phyloP scores from a whole-genome alignment of 257 asterid species.

The Anisodus acutangulus region DNA sequence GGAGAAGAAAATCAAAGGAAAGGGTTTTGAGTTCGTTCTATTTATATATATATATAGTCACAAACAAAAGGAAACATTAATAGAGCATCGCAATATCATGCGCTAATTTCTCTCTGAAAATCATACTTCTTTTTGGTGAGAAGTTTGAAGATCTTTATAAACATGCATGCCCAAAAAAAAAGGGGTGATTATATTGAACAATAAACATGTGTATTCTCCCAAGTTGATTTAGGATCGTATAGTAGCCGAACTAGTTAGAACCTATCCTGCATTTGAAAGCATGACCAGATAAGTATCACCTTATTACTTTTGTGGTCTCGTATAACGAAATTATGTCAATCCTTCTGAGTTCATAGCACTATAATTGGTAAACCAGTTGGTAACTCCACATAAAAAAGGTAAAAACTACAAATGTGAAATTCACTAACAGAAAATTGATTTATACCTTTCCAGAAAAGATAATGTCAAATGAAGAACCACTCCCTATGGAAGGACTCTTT shows the following conservation, averaged over 20 bases:
- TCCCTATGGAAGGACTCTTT: slow-evolving; percentile 76
- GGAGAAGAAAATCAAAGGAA: no score
- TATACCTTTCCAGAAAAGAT: slow-evolving; percentile 67
- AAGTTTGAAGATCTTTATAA: not conserved
- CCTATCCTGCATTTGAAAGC: not conserved
- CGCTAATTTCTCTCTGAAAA: not conserved
- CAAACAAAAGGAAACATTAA: not conserved
- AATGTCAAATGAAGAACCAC: slow-evolving; percentile 73
- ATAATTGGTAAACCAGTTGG: not conserved
- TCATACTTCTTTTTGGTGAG: not conserved
- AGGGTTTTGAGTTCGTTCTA: not conserved
- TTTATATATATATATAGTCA: not conserved
- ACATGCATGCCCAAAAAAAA: not conserved
- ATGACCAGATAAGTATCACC: not conserved
- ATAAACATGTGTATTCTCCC: not conserved
- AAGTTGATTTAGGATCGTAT: not conserved
- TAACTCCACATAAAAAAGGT: not conserved
- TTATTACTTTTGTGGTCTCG: not conserved
- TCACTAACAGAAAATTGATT: not conserved
- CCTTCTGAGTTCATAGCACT: not conserved
- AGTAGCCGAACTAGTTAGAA: not conserved
- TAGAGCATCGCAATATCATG: not conserved
- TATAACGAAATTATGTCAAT: not conserved
- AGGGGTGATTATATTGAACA: not conserved
- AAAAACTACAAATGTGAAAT: not conserved